Conservation (phyloP, 345 rosid genomes). For the Geranium rotundifolium region DNA sequence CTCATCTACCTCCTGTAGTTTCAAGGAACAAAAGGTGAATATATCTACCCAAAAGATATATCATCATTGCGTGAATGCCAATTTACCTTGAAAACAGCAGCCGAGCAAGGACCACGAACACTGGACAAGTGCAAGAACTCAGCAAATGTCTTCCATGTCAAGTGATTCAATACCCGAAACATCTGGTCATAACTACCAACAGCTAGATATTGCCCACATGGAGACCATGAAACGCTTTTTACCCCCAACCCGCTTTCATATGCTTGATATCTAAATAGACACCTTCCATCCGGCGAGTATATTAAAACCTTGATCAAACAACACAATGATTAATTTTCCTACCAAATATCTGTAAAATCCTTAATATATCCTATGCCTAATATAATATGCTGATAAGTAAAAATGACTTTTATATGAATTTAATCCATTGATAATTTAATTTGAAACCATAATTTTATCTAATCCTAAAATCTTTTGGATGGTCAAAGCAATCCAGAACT, state of each 20-base stretch:
- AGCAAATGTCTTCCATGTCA: constrained; percentile 95
- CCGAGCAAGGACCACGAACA: constrained; percentile 77
- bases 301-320: constrained; percentile 57
- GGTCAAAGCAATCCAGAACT: no score
- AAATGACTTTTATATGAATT: no score
- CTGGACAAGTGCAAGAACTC: constrained; percentile 81
- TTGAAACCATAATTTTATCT: no score
- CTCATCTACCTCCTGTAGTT: constrained; percentile 75
- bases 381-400: no score
- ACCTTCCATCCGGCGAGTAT: constrained; percentile 95
- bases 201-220: constrained; percentile 93
- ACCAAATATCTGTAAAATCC: background rate
- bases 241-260: constrained; percentile 97
- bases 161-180: constrained; percentile 75
- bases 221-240: constrained; percentile 87
- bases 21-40: constrained; percentile 8
- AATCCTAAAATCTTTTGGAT: no score
- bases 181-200: constrained; percentile 96
- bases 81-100: constrained; percentile 76
- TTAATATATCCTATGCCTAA: no score
- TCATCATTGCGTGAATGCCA: background rate
- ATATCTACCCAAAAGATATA: constrained; percentile 7
- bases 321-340: constrained; percentile 5
- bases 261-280: constrained; percentile 86
- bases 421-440: no score